Conservation (phyloP, 495 filamentous ascomycete genomes). For the Penicillium paxilli region DNA sequence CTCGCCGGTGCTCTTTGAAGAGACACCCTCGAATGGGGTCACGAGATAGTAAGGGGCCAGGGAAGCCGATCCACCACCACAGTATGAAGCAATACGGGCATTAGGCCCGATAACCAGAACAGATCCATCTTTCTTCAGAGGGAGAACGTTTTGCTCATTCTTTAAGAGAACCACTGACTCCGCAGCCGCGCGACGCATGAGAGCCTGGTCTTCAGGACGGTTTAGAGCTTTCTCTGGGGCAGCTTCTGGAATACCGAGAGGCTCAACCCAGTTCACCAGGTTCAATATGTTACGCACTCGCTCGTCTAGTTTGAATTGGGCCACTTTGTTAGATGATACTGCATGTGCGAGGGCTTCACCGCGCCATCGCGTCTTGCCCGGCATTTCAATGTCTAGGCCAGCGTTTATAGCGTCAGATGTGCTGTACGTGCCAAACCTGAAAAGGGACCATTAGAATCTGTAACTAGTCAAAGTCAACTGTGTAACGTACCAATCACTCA, state of each 20-base stretch:
- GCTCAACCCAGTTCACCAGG: conserved; percentile 62
- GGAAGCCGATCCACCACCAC: conserved; percentile 79
- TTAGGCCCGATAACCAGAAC: conserved; percentile 83
- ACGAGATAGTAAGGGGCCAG: conserved; percentile 78
- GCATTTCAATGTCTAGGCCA: conserved; percentile 76
- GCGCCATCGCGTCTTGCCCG: conserved; percentile 65
- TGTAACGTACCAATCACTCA: conserved; percentile 68
- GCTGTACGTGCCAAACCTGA: conserved; percentile 63
- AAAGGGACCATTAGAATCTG: background rate
- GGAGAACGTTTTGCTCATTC: conserved; percentile 66
- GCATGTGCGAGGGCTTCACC: conserved; percentile 60
- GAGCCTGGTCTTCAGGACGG: conserved; percentile 60
- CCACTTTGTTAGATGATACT: conserved; percentile 58
- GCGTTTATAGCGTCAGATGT: conserved; percentile 67
- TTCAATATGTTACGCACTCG: conserved; percentile 63
- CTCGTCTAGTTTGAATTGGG: conserved; percentile 58
- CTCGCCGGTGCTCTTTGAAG: conserved; percentile 50
- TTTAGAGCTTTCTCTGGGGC: conserved; percentile 63
- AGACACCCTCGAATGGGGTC: conserved; percentile 68
- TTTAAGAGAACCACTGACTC: conserved; percentile 79
- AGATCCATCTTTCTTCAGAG: conserved; percentile 60
- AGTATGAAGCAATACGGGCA: conserved; percentile 71
- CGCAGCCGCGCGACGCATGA: conserved; percentile 66
- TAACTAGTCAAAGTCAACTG: no score
- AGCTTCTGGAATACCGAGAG: conserved; percentile 59